Percentiles rank a stretch among this genome's conserved stretches.
These are phyloP conservation scores for Pseudoperonospora humuli DNA, from an alignment of 352 stramenopile species.

Conservation along the genomic window DNA sequence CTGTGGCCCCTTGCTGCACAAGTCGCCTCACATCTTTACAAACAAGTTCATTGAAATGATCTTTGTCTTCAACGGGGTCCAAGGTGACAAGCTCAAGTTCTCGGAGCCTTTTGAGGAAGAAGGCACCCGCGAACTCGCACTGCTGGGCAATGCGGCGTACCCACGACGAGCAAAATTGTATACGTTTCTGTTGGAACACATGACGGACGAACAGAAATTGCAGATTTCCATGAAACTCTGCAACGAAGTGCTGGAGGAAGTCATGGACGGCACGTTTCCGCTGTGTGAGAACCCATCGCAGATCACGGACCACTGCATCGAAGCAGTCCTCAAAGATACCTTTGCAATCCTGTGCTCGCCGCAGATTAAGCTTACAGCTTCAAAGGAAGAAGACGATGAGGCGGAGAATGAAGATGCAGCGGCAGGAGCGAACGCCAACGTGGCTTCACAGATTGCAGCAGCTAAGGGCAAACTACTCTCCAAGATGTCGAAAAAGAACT, in stretches of 20 bases:
- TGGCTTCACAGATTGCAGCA: constrained; percentile 68
- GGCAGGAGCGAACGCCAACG: constrained; percentile 23
- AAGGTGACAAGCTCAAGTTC: constrained; percentile 50
- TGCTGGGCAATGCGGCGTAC: constrained; percentile 50
- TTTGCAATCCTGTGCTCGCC: constrained; percentile 82
- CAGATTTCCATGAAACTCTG: constrained; percentile 92
- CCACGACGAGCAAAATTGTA: constrained; percentile 87
- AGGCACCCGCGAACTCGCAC: constrained; percentile 49
- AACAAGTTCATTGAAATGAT: constrained; percentile 97
- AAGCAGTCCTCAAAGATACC: constrained; percentile 84
- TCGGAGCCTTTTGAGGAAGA: constrained; percentile 58
- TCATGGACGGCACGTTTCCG: constrained; percentile 69
- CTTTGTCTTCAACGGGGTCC: constrained; percentile 92
- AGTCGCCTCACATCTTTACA: constrained; percentile 91
- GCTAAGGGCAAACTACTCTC: constrained; percentile 91
- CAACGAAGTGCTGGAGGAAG: constrained; percentile 90
- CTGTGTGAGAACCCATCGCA: constrained; percentile 67
- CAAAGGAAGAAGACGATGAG: constrained; percentile 49
- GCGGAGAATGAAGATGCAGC: constrained; percentile 55
- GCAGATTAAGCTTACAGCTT: constrained; percentile 76
- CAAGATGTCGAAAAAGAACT: constrained; percentile 96
- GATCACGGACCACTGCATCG: constrained; percentile 77
- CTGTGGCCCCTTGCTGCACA: constrained; percentile 83
- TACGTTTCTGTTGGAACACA: constrained; percentile 90
- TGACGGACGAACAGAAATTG: constrained; percentile 95